These are phyloP conservation scores for Pleurotus cornucopiae DNA, from an alignment of 768 basidiomycete species.

Conservation along the genomic window DNA sequence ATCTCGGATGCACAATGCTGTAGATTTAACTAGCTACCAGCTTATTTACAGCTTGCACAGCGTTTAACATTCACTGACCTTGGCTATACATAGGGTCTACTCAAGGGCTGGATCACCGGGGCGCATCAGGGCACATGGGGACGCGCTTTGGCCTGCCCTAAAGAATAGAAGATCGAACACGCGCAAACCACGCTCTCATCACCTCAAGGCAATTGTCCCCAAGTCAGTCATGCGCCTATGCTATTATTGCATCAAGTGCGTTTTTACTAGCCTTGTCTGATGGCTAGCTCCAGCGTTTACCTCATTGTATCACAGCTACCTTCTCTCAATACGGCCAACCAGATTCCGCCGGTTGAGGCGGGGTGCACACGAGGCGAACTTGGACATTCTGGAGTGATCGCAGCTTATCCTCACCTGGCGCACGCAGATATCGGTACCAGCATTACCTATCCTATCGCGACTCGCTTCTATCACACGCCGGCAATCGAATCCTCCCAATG, in stretches of 20 bases:
- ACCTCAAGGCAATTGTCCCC: slow-evolving; percentile 5
- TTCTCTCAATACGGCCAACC: background rate
- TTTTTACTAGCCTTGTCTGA: background rate
- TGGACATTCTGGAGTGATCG: background rate
- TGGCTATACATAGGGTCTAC: background rate
- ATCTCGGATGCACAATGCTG: background rate
- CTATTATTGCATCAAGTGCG: slow-evolving; percentile 3
- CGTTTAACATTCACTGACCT: background rate
- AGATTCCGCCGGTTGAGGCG: slow-evolving; percentile 6
- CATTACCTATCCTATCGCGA: background rate
- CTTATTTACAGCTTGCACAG: background rate
- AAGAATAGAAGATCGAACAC: background rate
- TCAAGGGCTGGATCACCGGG: background rate
- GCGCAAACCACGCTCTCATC: slow-evolving; percentile 5
- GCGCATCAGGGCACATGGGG: background rate
- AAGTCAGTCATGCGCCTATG: background rate
- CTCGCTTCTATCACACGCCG: background rate
- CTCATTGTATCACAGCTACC: slow-evolving; percentile 2
- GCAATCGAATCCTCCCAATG: background rate
- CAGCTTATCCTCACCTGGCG: background rate
- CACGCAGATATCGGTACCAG: slow-evolving; percentile 7
- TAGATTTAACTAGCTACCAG: background rate
- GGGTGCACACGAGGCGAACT: background rate
- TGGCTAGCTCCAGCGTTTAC: slow-evolving; percentile 5
- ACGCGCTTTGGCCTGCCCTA: slow-evolving; percentile 5